These are phyloP conservation scores for Stropharia rugosoannulata DNA, from an alignment of 768 basidiomycete species.

Conservation along the genomic window DNA sequence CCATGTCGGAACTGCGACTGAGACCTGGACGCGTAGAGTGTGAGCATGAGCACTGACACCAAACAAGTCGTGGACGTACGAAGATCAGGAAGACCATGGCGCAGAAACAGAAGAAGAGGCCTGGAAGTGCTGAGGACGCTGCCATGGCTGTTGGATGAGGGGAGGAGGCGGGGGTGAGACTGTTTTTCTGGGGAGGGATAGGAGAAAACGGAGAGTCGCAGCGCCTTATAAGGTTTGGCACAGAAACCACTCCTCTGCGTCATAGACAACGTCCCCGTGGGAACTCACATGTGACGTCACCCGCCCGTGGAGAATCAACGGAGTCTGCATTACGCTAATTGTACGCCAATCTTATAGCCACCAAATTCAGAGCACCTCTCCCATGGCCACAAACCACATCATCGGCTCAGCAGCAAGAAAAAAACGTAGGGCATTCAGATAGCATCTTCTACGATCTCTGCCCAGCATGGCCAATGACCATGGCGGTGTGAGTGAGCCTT, in stretches of 20 bases:
- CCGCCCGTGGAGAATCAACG: neutral
- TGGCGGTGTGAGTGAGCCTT: too few relatives aligned
- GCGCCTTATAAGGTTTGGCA: conserved; percentile 11
- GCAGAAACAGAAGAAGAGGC: conserved; percentile 69
- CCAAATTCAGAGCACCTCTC: too few relatives aligned
- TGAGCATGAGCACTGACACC: neutral
- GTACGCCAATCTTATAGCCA: too few relatives aligned
- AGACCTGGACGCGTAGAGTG: conserved; percentile 43
- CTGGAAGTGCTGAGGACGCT: conserved; percentile 62
- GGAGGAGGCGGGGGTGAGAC: conserved; percentile 3
- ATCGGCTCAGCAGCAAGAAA: too few relatives aligned
- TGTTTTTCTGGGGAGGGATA: conserved; percentile 4
- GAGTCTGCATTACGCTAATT: neutral
- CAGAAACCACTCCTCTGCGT: conserved; percentile 7
- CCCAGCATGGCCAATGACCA: too few relatives aligned
- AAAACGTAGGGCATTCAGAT: too few relatives aligned
- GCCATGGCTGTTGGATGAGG: conserved; percentile 8
- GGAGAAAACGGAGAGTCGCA: conserved; percentile 2
- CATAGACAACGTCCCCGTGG: conserved; percentile 15
- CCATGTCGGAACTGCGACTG: conserved; percentile 78
- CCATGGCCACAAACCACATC: too few relatives aligned
- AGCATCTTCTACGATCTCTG: too few relatives aligned
- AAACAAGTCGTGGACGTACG: conserved; percentile 38
- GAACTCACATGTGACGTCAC: conserved; percentile 6
- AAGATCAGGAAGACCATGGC: conserved; percentile 71